Conservation (phyloP, 2,329 filamentous ascomycete species). For the Botrytis galanthina region DNA sequence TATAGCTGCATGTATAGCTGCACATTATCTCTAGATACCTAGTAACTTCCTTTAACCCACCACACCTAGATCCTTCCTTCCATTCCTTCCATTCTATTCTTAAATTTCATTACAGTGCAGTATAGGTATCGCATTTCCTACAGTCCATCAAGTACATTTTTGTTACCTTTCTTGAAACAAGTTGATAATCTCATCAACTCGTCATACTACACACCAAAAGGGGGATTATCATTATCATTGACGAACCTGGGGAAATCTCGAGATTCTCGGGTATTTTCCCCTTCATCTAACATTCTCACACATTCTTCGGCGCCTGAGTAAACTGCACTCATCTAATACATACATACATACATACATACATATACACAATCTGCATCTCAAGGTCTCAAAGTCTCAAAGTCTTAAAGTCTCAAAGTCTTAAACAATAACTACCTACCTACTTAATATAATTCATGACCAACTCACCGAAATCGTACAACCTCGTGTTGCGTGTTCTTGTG, state of each 20-base stretch:
- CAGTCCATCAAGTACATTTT: not conserved
- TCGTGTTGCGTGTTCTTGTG: conserved; percentile 16
- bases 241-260: not conserved
- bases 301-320: not conserved
- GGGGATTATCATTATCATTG: not conserved
- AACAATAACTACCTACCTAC: not conserved
- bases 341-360: not conserved
- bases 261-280: not conserved
- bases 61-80: not conserved
- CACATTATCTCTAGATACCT: not conserved
- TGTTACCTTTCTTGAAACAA: not conserved
- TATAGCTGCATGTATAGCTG: not conserved
- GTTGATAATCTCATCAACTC: not conserved
- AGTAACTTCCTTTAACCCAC: not conserved
- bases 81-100: not conserved
- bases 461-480: conserved; percentile 10
- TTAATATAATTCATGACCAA: conserved; percentile 1
- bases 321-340: not conserved
- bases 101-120: not conserved
- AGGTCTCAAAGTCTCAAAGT: not conserved
- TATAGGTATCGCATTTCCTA: not conserved
- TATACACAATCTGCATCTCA: not conserved
- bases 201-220: not conserved
- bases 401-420: not conserved
- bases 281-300: conserved; percentile 17